Percentiles rank a stretch among this genome's conserved stretches.
These are phyloP conservation scores for Ceratobasidium theobromae DNA, from an alignment of 1,284 basidiomycete genomes.

Conservation along the genomic window DNA sequence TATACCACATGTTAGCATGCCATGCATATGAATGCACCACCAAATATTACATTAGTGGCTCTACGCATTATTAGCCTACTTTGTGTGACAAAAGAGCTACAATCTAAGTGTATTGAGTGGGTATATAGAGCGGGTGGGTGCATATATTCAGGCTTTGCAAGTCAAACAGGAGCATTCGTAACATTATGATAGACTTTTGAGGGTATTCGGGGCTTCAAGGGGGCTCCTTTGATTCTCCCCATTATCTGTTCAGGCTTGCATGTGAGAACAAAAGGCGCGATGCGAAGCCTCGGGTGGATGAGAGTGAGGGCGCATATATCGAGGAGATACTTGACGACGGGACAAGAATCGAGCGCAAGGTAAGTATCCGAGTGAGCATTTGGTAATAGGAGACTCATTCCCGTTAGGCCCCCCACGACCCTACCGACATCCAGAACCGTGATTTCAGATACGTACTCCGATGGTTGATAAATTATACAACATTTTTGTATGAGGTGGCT, in stretches of 20 bases:
- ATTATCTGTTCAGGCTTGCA: constrained; percentile 36
- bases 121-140: no score
- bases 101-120: no score
- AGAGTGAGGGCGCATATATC: constrained; percentile 40
- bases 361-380: background rate
- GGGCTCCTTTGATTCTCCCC: constrained; percentile 37
- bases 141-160: no score
- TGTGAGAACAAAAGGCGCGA: constrained; percentile 41
- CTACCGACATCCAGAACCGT: constrained; percentile 41
- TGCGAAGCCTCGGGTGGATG: constrained; percentile 32
- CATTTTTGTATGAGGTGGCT: background rate
- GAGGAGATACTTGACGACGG: constrained; percentile 38
- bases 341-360: constrained; percentile 32
- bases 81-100: no score
- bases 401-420: constrained; percentile 37
- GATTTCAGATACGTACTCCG: constrained; percentile 40
- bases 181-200: no score
- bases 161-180: no score
- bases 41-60: no score
- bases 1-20: no score
- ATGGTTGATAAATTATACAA: background rate
- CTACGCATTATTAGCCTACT: no score
- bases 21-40: no score
- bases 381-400: constrained; percentile 33
- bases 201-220: no score